Conservation (phyloP, 164 flowering plant species). For the Dillenia suffruticosa region DNA sequence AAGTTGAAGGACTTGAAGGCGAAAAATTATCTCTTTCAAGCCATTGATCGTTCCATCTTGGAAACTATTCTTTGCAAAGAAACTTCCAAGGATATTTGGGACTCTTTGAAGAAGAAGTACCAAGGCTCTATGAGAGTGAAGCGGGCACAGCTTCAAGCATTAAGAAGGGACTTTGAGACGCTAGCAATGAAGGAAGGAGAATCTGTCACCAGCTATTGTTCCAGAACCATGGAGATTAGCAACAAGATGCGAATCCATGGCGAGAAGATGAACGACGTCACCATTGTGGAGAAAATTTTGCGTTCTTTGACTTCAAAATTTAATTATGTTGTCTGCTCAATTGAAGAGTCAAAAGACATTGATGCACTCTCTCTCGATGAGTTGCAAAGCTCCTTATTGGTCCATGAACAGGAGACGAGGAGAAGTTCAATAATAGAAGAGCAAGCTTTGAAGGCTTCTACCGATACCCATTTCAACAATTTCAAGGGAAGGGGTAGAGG, state of each 20-base stretch:
- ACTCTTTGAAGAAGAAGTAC: conserved; percentile 17
- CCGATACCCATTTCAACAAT: conserved; percentile 2
- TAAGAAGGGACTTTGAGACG: conserved; percentile 6
- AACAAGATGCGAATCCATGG: conserved; percentile 15
- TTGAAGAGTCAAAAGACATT: conserved; percentile 18
- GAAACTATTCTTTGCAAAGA: conserved; percentile 22
- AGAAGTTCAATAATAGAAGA: conserved; percentile 6
- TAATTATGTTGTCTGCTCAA: conserved; percentile 20
- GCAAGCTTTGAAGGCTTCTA: conserved; percentile 22
- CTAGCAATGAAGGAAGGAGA: conserved; percentile 13
- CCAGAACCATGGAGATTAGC: conserved; percentile 12
- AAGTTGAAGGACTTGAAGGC: conserved; percentile 9
- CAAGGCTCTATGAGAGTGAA: conserved; percentile 14
- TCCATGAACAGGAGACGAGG: conserved; percentile 22
- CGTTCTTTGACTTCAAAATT: conserved; percentile 12
- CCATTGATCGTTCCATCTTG: conserved; percentile 9
- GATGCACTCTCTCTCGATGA: conserved; percentile 12
- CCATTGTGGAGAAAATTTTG: conserved; percentile 16
- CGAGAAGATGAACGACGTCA: conserved; percentile 11
- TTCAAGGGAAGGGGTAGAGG: conserved; percentile 9
- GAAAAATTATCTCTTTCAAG: conserved; percentile 12
- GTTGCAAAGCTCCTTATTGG: conserved; percentile 16
- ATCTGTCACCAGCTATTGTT: conserved; percentile 5
- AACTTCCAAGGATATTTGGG: conserved; percentile 19
- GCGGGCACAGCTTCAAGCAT: conserved; percentile 17